phyloP scores from a whole-genome alignment of 768 basidiomycete species.

The Suillus bovinus region DNA sequence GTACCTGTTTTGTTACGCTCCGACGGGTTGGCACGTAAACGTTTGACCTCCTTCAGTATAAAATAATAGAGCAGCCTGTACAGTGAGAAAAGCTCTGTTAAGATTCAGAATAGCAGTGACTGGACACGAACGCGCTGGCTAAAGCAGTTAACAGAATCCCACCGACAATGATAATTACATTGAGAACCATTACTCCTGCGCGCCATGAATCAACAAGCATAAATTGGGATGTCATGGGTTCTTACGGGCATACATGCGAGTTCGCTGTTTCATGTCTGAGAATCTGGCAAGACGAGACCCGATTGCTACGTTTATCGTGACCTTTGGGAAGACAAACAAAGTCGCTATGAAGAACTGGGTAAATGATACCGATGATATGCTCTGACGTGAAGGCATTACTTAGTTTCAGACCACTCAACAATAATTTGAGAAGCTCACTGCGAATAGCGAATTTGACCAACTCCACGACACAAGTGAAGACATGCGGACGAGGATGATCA shows the following conservation, averaged over 20 bases:
- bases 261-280: slow-evolving; percentile 72
- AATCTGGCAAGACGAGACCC: slow-evolving; percentile 72
- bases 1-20: slow-evolving; percentile 55
- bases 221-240: background rate
- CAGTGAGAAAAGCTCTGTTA: slow-evolving; percentile 13
- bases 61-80: slow-evolving; percentile 65
- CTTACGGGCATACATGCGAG: slow-evolving; percentile 72
- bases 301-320: slow-evolving; percentile 73
- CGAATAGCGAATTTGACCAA: slow-evolving; percentile 80
- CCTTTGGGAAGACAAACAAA: slow-evolving; percentile 66
- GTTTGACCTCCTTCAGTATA: slow-evolving; percentile 60
- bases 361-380: slow-evolving; percentile 70
- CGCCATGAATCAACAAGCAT: slow-evolving; percentile 13
- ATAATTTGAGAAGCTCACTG: slow-evolving; percentile 50
- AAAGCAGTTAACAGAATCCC: slow-evolving; percentile 57
- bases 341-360: slow-evolving; percentile 81
- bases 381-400: slow-evolving; percentile 42
- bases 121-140: slow-evolving; percentile 61
- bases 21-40: slow-evolving; percentile 47
- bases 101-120: slow-evolving; percentile 9
- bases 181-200: slow-evolving; percentile 64
- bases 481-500: slow-evolving; percentile 78
- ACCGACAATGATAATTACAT: slow-evolving; percentile 54
- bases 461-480: slow-evolving; percentile 88
- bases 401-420: slow-evolving; percentile 9